These are phyloP conservation scores for Leccinum ochraceum DNA, from an alignment of 768 basidiomycete species.

Conservation along the genomic window DNA sequence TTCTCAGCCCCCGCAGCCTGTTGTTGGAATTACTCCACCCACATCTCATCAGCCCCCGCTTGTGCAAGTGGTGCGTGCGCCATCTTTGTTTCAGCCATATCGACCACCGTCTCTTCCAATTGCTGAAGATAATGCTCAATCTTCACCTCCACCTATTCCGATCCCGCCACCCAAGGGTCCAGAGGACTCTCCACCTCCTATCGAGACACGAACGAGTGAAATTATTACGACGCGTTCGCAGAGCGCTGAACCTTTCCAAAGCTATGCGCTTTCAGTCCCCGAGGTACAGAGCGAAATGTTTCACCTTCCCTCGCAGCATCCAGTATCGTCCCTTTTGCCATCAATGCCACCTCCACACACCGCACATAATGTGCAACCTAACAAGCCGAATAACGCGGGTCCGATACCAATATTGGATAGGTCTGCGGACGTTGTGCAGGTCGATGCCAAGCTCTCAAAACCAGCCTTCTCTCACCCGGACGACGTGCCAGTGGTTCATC, in stretches of 20 bases:
- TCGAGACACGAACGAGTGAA: constrained; percentile 29
- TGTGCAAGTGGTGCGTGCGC: constrained; percentile 12
- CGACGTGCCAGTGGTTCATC: constrained; percentile 9
- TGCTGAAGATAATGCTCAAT: constrained; percentile 19
- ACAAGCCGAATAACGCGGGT: constrained; percentile 2
- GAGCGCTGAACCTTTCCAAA: constrained; percentile 3
- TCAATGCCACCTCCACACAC: constrained; percentile 1
- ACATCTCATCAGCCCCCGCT: constrained; percentile 20
- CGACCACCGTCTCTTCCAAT: constrained; percentile 22
- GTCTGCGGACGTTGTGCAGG: neutral
- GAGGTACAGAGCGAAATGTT: constrained; percentile 28
- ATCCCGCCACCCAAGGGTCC: constrained; percentile 29
- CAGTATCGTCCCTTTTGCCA: neutral
- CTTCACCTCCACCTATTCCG: constrained; percentile 32
- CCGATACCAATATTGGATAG: neutral
- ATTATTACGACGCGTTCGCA: constrained; percentile 27
- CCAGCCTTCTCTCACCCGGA: constrained; percentile 7
- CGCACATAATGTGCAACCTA: constrained; percentile 10
- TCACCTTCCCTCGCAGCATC: constrained; percentile 18
- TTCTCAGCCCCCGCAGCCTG: constrained; percentile 14
- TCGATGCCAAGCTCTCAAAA: constrained; percentile 11
- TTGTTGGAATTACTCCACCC: constrained; percentile 10
- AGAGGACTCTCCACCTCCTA: constrained; percentile 23
- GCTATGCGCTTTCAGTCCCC: constrained; percentile 6
- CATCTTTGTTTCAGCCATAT: constrained; percentile 28